Percentiles rank a stretch among this genome's conserved stretches.
Evolutionary conservation across 257 asterid genomes (phyloP).

Genomic region (Dorcoceras hygrometricum): DNA sequence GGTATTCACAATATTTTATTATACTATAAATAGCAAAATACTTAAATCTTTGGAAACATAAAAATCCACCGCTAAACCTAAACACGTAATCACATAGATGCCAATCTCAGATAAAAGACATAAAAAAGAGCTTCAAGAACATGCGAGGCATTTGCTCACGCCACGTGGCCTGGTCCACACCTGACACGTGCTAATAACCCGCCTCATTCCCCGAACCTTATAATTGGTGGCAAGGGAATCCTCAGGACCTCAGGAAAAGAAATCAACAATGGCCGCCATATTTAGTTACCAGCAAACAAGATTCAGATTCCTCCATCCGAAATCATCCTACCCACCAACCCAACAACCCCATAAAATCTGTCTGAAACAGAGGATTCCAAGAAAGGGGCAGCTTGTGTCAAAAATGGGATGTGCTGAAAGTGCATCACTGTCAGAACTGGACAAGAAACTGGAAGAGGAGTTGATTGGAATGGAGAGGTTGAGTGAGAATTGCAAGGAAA

Average conservation of each 20-base stretch:
- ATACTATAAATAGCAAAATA: too few species aligned
- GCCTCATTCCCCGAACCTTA: constrained; percentile 6
- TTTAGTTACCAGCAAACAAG: neutral
- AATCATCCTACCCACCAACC: neutral
- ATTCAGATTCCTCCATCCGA: constrained; percentile 7
- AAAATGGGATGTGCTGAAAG: constrained; percentile 34
- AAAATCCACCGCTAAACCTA: too few species aligned
- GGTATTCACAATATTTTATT: too few species aligned
- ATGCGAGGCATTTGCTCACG: too few species aligned
- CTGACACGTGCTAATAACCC: constrained; percentile 31
- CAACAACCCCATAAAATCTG: neutral
- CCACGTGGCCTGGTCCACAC: neutral
- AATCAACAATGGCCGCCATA: constrained; percentile 27
- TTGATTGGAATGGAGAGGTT: constrained; percentile 30
- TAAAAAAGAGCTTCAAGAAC: too few species aligned
- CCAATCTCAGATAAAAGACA: too few species aligned
- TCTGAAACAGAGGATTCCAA: constrained; percentile 3
- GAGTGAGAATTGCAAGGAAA: constrained; percentile 39
- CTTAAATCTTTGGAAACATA: too few species aligned
- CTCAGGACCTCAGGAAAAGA: neutral
- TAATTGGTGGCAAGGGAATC: neutral
- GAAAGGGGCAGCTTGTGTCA: constrained; percentile 7
- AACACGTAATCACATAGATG: too few species aligned
- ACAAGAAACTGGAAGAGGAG: constrained; percentile 35
- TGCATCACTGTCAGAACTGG: constrained; percentile 27